Evolutionary conservation across 2,329 filamentous ascomycete genomes (phyloP).

Genomic region (Cladosporium phlei): DNA sequence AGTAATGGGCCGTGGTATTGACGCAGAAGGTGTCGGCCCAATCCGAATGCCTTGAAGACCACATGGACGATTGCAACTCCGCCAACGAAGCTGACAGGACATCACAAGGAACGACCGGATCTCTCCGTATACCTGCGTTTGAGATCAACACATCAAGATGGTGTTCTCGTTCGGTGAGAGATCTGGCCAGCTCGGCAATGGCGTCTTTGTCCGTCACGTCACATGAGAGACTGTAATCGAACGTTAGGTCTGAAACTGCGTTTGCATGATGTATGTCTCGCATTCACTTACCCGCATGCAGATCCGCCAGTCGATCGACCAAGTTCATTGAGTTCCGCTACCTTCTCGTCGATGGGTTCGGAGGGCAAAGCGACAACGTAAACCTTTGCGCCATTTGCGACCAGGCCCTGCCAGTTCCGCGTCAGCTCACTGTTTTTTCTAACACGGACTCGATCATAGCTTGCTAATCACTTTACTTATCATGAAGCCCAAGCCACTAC

Average conservation of each 20-base stretch:
- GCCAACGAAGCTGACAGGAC: conserved; percentile 40
- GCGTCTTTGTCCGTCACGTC: conserved; percentile 47
- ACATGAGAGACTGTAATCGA: conserved; percentile 29
- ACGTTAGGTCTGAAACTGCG: not conserved
- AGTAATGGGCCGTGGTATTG: conserved; percentile 50
- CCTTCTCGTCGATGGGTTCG: conserved; percentile 38
- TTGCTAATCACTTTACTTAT: conserved; percentile 1
- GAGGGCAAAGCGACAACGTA: conserved; percentile 31
- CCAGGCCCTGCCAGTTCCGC: not conserved
- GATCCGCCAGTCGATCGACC: conserved; percentile 35
- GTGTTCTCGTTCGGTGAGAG: conserved; percentile 35
- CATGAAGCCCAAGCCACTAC: conserved; percentile 7
- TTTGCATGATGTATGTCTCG: not conserved
- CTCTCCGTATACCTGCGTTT: conserved; percentile 48
- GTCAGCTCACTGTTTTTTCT: no score
- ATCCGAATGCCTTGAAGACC: conserved; percentile 41
- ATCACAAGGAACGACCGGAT: conserved; percentile 41
- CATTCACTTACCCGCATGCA: conserved; percentile 11
- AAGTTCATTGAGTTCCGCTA: conserved; percentile 37
- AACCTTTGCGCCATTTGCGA: conserved; percentile 2
- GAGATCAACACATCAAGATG: conserved; percentile 46
- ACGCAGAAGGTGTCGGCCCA: conserved; percentile 46
- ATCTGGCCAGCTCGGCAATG: conserved; percentile 38
- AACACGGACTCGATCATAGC: no score
- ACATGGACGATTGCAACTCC: conserved; percentile 45